phyloP scores from a whole-genome alignment of 495 filamentous ascomycete genomes.

The Thermochaetoides thermophila region DNA sequence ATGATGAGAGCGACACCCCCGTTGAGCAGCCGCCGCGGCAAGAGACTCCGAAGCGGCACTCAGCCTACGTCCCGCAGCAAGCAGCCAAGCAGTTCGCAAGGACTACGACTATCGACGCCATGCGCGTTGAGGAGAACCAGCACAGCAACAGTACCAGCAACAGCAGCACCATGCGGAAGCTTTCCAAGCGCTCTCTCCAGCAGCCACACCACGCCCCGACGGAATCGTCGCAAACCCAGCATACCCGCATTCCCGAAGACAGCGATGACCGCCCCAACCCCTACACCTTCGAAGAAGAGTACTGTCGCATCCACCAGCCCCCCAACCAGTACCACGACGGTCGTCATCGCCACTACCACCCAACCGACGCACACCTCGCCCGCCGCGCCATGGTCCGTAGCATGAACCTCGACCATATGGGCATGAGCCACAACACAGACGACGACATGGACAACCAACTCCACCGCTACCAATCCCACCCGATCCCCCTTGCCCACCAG shows the following conservation, averaged over 20 bases:
- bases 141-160: too few species aligned
- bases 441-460: slow-evolving; percentile 2
- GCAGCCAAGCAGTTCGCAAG: slow-evolving; percentile 34
- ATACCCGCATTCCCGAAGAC: slow-evolving; percentile 15
- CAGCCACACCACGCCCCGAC: too few species aligned
- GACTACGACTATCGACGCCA: slow-evolving; percentile 28
- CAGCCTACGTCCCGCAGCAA: slow-evolving; percentile 30
- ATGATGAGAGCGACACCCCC: too few species aligned
- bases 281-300: slow-evolving; percentile 13
- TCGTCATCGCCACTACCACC: too few species aligned
- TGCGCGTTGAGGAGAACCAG: slow-evolving; percentile 19
- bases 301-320: slow-evolving; percentile 4
- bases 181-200: slow-evolving; percentile 22
- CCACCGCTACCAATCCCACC: too few species aligned
- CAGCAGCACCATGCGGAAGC: slow-evolving; percentile 15
- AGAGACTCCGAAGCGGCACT: too few species aligned
- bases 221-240: slow-evolving; percentile 26
- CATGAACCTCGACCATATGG: slow-evolving; percentile 5
- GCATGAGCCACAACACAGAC: slow-evolving; percentile 5
- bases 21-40: too few species aligned
- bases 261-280: slow-evolving; percentile 10
- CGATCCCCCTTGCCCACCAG: too few species aligned
- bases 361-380: too few species aligned
- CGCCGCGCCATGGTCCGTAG: too few species aligned
- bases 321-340: slow-evolving; percentile 1